These are phyloP conservation scores for Symbiodinium natans DNA, from an alignment of 73 alveolate species.

Conservation along the genomic window DNA sequence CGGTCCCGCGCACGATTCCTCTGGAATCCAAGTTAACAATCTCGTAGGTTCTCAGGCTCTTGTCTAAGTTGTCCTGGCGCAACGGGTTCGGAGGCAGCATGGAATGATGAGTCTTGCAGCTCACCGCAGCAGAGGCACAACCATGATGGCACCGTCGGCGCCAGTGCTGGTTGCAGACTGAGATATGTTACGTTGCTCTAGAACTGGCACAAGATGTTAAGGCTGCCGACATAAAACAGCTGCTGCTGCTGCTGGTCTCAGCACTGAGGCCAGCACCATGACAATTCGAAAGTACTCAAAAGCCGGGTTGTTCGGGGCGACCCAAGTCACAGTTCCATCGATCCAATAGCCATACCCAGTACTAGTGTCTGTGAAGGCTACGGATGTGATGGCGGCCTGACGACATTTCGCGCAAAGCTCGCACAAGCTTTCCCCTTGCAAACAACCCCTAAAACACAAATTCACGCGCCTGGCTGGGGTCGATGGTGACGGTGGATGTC, in stretches of 20 bases:
- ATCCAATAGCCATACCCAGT: not conserved
- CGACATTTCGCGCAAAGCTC: not conserved
- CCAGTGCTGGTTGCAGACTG: not conserved
- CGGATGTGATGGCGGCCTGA: not conserved
- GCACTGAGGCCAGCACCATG: not conserved
- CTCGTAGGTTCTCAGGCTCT: not conserved
- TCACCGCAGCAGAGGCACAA: not conserved
- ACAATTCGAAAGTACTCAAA: not conserved
- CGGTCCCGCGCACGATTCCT: not conserved
- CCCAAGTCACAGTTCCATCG: not conserved
- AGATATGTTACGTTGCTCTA: not conserved
- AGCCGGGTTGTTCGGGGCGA: not conserved
- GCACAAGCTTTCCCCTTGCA: too few species aligned
- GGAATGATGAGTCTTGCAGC: too few species aligned
- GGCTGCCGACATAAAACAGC: not conserved
- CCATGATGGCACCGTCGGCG: not conserved
- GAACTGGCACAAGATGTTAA: too few species aligned
- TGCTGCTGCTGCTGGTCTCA: not conserved
- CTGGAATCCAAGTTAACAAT: not conserved
- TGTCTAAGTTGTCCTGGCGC: not conserved
- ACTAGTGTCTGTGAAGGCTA: not conserved
- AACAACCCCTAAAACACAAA: not conserved
- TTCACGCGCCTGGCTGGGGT: not conserved
- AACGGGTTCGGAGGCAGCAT: too few species aligned
- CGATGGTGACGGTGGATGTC: not conserved